These are phyloP conservation scores for Vaccinium macrocarpon DNA, from an alignment of 148 eudicot species.

Conservation along the genomic window DNA sequence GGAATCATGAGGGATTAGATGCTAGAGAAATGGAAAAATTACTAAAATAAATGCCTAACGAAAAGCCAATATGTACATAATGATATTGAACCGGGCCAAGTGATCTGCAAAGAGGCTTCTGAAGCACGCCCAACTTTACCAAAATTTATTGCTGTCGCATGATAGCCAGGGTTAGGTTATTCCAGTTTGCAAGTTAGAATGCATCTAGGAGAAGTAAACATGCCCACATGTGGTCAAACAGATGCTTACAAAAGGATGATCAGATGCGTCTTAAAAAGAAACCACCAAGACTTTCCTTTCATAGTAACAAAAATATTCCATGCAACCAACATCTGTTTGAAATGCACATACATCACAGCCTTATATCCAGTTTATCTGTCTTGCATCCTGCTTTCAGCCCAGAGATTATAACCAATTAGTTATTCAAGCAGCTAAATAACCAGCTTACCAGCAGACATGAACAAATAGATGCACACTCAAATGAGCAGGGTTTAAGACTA, in stretches of 20 bases:
- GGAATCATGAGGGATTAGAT: slow-evolving; percentile 7
- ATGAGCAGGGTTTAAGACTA: slow-evolving; percentile 75
- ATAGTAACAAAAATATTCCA: not conserved
- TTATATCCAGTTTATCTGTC: not conserved
- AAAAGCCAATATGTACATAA: not conserved
- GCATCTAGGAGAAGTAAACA: not conserved
- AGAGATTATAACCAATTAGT: not conserved
- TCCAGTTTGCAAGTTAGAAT: slow-evolving; percentile 6
- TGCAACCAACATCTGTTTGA: not conserved
- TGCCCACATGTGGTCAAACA: not conserved
- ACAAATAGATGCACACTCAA: slow-evolving; percentile 34
- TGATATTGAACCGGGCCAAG: not conserved
- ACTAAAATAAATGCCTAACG: not conserved
- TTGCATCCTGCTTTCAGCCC: not conserved
- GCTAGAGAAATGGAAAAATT: not conserved
- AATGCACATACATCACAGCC: not conserved
- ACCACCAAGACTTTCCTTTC: not conserved
- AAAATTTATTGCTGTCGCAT: not conserved
- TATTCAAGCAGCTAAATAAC: slow-evolving; percentile 1
- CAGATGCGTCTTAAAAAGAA: not conserved
- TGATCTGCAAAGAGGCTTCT: not conserved
- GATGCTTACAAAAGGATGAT: not conserved
- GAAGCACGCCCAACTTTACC: not conserved
- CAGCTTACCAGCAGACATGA: slow-evolving; percentile 11
- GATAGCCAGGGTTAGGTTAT: not conserved